Evolutionary conservation across 2,329 filamentous ascomycete species (phyloP).

Genomic region (Phoma sp.): DNA sequence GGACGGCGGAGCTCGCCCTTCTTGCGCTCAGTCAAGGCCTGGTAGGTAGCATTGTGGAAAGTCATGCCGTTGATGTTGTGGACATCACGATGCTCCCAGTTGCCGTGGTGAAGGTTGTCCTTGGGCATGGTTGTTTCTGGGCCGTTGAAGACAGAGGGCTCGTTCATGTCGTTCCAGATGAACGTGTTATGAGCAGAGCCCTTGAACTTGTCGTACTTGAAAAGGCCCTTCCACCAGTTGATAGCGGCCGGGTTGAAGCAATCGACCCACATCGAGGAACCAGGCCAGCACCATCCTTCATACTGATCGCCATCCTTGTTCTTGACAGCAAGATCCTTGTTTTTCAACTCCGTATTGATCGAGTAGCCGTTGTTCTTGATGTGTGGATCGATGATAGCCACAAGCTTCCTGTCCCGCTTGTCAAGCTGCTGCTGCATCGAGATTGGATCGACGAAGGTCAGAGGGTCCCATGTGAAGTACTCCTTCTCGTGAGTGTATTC

Average conservation of each 20-base stretch:
- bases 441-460: conserved; percentile 85
- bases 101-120: conserved; percentile 88
- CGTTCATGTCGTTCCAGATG: conserved; percentile 99
- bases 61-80: conserved; percentile 97
- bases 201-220: conserved; percentile 87
- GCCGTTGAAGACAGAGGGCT: conserved; percentile 98
- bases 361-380: conserved; percentile 91
- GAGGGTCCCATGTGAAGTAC: conserved; percentile 96
- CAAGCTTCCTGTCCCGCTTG: conserved; percentile 83
- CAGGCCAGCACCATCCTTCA: conserved; percentile 99
- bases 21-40: conserved; percentile 82
- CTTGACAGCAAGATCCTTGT: conserved; percentile 80
- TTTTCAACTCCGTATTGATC: conserved; percentile 80
- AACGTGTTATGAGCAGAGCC: conserved; percentile 86
- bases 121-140: conserved; percentile 99
- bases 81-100: conserved; percentile 96
- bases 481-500: conserved; percentile 97
- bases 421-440: conserved; percentile 89
- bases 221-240: conserved; percentile 89
- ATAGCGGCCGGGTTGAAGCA: conserved; percentile 91
- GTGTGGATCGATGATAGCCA: conserved; percentile 94
- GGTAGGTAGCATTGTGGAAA: conserved; percentile 90
- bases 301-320: conserved; percentile 90
- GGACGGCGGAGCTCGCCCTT: conserved; percentile 84
- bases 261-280: conserved; percentile 95